Base-by-base conservation (phyloP, 2,329 filamentous ascomycete species). In the Zymoseptoria brevis region DNA sequence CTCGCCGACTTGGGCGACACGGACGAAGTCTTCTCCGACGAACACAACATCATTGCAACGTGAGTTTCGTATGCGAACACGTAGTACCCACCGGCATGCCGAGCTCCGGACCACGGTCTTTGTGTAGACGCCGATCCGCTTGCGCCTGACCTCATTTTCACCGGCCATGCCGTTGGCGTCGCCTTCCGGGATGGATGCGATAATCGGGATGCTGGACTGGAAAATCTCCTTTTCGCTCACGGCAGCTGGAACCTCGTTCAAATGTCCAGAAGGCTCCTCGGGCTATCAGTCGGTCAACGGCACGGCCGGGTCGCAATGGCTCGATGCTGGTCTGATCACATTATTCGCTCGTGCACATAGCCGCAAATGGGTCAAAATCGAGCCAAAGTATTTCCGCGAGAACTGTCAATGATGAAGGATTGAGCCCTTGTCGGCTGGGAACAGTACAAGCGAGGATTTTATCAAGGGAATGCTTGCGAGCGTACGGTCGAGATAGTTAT, bases 1-100 rank as follows among this genome's bases (percentile, higher is more conserved):
- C 2, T 62, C 35, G n/a, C 61, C 65, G 50, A 72, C 65, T 30
- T 96, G 88, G 67, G 86, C 88, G 63, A 97, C 84, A 65, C 93
- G 87, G 19, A 99, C 82, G 66, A 85, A 89, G 63, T 88, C 83
- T 65, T 96, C 88, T 57, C 91, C 89, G 59, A 99, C 81, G 67
- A 96, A 90, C 45, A 92, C 87, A 63, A 96, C 84, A 75, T 97
- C 92, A 66, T 94, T 91, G 61, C 85, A 79, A 50, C 80, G 74
- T 55, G 80, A 79, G 57, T 86, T 86, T 59, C 92, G 83, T 60
- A 97, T 78, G 60, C 87, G 84, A n/a, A 87, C 89, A 11, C 91
- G 89, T 13, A 96, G 77, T 50, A 96, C 87, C 78, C 83, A 88
- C 69, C 87, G 87, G 58, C 87, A 81, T 41, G 88, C 78, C 1